phyloP scores from a whole-genome alignment of 306 rosid genomes.

The Cercis canadensis region DNA sequence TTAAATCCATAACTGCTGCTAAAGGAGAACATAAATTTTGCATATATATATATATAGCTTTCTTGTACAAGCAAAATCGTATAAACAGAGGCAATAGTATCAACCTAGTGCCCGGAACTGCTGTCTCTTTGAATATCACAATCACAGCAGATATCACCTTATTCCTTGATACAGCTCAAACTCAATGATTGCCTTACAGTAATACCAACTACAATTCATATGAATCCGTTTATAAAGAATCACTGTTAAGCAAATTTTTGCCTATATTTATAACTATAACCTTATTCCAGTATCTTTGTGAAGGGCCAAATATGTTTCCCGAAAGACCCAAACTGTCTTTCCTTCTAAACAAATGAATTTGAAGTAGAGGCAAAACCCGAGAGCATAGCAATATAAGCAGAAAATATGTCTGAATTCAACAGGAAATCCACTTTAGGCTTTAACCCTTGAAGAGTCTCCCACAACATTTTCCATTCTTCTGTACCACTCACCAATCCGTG shows the following conservation, averaged over 20 bases:
- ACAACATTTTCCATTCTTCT: conserved; percentile 83
- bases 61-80: neutral
- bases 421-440: conserved; percentile 45
- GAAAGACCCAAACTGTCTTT: neutral
- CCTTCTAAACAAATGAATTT: conserved; percentile 1
- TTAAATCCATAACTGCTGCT: neutral
- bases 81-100: neutral
- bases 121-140: neutral
- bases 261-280: neutral
- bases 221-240: neutral
- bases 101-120: neutral
- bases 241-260: neutral
- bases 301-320: neutral
- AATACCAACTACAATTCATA: neutral
- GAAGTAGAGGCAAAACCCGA: neutral
- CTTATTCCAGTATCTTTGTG: neutral
- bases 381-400: neutral
- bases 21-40: too few relatives aligned
- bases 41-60: neutral
- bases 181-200: neutral
- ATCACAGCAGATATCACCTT: neutral
- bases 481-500: conserved; percentile 94
- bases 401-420: neutral
- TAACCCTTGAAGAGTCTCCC: conserved; percentile 74
- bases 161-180: conserved; percentile 5